Evolutionary conservation across 495 filamentous ascomycete genomes (phyloP).

Genomic region (Penicillium parvum): DNA sequence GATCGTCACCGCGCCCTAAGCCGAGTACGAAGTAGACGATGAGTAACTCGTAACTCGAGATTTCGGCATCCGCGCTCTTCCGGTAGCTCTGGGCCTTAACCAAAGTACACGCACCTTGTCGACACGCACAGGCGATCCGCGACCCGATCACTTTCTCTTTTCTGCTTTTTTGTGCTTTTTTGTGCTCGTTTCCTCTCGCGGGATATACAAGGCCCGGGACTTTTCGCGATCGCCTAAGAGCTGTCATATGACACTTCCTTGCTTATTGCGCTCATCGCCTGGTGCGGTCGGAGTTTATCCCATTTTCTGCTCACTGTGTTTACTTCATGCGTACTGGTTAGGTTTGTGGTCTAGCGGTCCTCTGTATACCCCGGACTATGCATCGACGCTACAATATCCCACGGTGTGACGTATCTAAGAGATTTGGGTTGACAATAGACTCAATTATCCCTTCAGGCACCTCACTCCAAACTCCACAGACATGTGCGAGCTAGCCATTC

Average conservation of each 20-base stretch:
- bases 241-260: conserved; percentile 11
- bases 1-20: conserved; percentile 11
- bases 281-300: too few species aligned
- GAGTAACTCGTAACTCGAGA: too few species aligned
- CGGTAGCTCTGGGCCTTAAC: conserved; percentile 11
- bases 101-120: conserved; percentile 14
- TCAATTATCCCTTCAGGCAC: too few species aligned
- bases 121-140: conserved; percentile 7
- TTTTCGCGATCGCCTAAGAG: conserved; percentile 6
- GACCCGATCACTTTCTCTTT: background rate
- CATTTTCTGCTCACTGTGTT: too few species aligned
- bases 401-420: conserved; percentile 1
- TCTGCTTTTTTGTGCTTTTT: background rate
- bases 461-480: too few species aligned
- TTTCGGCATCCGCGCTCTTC: conserved; percentile 32
- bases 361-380: conserved; percentile 2
- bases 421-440: too few species aligned
- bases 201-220: conserved; percentile 4
- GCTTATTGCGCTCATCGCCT: too few species aligned
- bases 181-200: background rate
- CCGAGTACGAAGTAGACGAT: too few species aligned
- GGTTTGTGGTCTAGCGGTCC: too few species aligned
- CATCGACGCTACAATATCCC: conserved; percentile 2
- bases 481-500: background rate
- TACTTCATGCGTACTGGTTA: too few species aligned